Base-by-base conservation (phyloP, 2,329 filamentous ascomycete genomes). In the Hymenoscyphus occultus region DNA sequence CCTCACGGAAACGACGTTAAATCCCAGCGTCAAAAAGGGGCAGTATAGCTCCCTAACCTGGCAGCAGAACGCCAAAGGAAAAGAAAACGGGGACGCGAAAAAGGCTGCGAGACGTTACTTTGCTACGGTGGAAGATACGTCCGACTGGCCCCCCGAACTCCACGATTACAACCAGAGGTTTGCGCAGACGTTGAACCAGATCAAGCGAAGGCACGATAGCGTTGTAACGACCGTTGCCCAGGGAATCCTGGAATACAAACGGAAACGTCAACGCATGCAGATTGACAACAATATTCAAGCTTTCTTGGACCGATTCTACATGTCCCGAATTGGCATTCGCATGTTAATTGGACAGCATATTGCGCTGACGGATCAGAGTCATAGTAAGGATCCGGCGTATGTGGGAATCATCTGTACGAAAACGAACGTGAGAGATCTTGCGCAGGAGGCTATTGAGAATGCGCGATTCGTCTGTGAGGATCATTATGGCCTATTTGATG, bases 321-420 rank as follows among this genome's bases (percentile, higher is more conserved):
- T 99, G 95, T 97, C 93, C 56, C 92, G 95, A 68, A 99, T 99
- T 75, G 95, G 95, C 70, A 99, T 99, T 72, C 91, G 95, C 73
- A 99, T 99, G 95, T 88, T 99, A 60, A 97, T 99, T 73, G 95
- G 95, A 62, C 95, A 99, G 78, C 95, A 99, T 81, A 97, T 99
- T 74, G 95, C 95, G 66, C 83, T 99, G 65, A 97, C 93, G 5
- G 94, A 98, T 77, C 93, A 98, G 79, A 91, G 89, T 73, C 90
- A 95, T 72, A 88, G 93, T 71, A 88, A 89, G 68, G 94, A 98
- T 77, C 92, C 93, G 45, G 91, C 92, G 67, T 98, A 99, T 75
- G 95, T 99, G 71, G 95, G 95, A 69, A 97, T 99, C 71, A 99
- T 99, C 75, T 99, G 95, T 82, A 99, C 95, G 67, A 97, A 96